Evolutionary conservation across 1,284 basidiomycete species (phyloP).

Genomic region (Papiliotrema fonsecae): DNA sequence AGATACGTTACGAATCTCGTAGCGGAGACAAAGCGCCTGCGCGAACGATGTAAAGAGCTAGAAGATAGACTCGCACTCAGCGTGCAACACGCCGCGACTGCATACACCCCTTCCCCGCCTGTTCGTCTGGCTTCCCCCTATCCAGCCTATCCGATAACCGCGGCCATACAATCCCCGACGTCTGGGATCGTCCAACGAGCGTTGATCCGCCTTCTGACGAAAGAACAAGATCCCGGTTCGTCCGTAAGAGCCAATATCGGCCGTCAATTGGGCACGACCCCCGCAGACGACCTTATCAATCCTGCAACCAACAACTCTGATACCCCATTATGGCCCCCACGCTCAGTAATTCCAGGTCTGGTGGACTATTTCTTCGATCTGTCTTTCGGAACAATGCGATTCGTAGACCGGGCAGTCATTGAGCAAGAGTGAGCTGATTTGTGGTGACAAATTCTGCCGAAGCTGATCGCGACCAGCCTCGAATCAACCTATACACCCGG

Average conservation of each 20-base stretch:
- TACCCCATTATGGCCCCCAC: not conserved
- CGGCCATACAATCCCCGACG: not conserved
- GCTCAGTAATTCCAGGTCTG: not conserved
- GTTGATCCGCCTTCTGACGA: not conserved
- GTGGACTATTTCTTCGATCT: slow-evolving; percentile 1
- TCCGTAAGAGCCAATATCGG: not conserved
- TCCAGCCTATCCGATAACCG: not conserved
- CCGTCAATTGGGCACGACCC: not conserved
- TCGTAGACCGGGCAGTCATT: not conserved
- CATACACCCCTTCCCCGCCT: not conserved
- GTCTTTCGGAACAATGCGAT: not conserved
- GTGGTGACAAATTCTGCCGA: not conserved
- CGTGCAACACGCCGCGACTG: not conserved
- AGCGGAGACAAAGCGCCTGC: not conserved
- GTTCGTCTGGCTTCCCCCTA: not conserved
- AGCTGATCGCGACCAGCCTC: not conserved
- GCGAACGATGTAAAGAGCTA: not conserved
- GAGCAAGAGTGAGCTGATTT: not conserved
- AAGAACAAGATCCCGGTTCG: not conserved
- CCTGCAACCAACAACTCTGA: not conserved
- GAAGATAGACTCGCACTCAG: not conserved
- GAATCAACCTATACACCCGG: not conserved
- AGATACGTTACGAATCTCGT: not conserved
- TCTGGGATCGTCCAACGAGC: not conserved
- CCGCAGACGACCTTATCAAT: not conserved